Percentiles rank a stretch among this genome's conserved stretches.
These are phyloP conservation scores for Leccinum barrowsii DNA, from an alignment of 768 basidiomycete genomes.

Conservation along the genomic window DNA sequence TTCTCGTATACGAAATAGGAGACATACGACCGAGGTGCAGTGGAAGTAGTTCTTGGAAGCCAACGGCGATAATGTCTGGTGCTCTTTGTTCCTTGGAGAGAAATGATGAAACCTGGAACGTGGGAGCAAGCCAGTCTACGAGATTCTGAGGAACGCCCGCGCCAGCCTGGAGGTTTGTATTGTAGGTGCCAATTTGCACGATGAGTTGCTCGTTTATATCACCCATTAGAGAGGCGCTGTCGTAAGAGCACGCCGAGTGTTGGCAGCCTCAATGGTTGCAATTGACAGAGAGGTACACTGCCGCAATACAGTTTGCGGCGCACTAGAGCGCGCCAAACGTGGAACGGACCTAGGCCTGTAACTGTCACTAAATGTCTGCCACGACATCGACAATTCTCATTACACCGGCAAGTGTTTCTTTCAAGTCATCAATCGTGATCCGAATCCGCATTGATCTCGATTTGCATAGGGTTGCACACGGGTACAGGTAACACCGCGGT, in stretches of 20 bases:
- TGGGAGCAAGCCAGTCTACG: conserved; percentile 88
- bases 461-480: background rate
- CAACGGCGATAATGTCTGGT: conserved; percentile 86
- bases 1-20: background rate
- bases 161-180: conserved; percentile 83
- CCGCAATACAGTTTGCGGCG: background rate
- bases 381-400: background rate
- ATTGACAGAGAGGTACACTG: too few relatives aligned
- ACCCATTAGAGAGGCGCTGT: conserved; percentile 3
- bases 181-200: conserved; percentile 86
- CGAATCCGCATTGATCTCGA: background rate
- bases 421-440: background rate
- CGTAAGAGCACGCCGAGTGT: too few relatives aligned
- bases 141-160: conserved; percentile 77
- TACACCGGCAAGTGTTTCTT: background rate
- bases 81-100: conserved; percentile 59
- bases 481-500: too few relatives aligned
- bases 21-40: conserved; percentile 80
- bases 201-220: conserved; percentile 38
- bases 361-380: background rate
- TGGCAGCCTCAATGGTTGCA: too few relatives aligned
- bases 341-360: background rate
- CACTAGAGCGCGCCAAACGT: background rate
- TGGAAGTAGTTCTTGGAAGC: conserved; percentile 91
- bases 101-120: conserved; percentile 70